These are phyloP conservation scores for Knufia fluminis DNA, from an alignment of 2,329 filamentous ascomycete species.

Conservation along the genomic window DNA sequence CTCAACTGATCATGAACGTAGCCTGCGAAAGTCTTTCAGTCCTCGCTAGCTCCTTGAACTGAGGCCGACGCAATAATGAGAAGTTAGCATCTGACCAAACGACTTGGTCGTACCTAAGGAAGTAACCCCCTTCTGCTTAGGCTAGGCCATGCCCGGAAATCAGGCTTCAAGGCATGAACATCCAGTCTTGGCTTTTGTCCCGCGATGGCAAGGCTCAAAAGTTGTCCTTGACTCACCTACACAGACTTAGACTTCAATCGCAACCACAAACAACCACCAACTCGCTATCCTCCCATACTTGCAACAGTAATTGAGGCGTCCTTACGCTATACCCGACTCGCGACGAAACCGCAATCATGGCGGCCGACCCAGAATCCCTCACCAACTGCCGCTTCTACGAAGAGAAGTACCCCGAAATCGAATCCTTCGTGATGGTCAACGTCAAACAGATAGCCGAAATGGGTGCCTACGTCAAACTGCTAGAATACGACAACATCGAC, in stretches of 20 bases:
- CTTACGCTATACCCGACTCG: not conserved
- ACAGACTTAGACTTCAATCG: not conserved
- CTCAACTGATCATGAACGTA: too few species aligned
- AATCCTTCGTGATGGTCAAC: conserved; percentile 99
- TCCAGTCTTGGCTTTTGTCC: too few species aligned
- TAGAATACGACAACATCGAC: conserved; percentile 99
- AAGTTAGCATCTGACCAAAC: too few species aligned
- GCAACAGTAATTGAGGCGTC: not conserved
- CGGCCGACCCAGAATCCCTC: conserved; percentile 52
- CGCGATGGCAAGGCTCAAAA: not conserved
- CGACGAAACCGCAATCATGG: conserved; percentile 15
- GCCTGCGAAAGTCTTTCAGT: too few species aligned
- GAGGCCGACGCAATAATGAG: too few species aligned
- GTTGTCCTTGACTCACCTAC: not conserved
- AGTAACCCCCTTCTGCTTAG: too few species aligned
- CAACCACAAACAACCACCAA: not conserved
- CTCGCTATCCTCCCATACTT: not conserved
- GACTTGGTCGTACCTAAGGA: too few species aligned
- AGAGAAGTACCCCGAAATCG: conserved; percentile 95
- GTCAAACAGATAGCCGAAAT: conserved; percentile 99
- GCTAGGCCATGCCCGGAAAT: too few species aligned
- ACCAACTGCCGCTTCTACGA: conserved; percentile 96
- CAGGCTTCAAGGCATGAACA: too few species aligned
- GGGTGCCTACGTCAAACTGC: conserved; percentile 98
- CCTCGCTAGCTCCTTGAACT: too few species aligned